phyloP scores from a whole-genome alignment of 305 asterid species.

The Fraxinus angustifolia region DNA sequence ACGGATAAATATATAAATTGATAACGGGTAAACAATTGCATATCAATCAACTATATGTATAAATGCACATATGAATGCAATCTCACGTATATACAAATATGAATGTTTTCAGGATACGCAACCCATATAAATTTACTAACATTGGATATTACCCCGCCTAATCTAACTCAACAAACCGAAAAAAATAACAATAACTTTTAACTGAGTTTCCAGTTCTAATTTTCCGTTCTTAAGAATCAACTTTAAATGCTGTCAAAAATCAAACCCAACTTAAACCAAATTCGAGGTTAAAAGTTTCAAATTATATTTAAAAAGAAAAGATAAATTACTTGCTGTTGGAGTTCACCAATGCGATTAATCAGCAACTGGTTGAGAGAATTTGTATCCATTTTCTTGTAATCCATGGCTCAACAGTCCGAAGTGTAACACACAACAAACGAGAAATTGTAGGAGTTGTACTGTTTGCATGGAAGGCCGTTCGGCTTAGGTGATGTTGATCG shows the following conservation, averaged over 20 bases:
- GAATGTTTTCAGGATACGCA: not conserved
- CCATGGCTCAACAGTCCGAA: slow-evolving; percentile 20
- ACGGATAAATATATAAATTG: not conserved
- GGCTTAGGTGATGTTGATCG: not conserved
- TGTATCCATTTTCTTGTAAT: slow-evolving; percentile 22
- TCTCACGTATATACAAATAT: not conserved
- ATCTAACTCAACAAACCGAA: slow-evolving; percentile 1
- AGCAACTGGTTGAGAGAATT: slow-evolving; percentile 25
- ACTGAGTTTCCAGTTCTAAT: not conserved
- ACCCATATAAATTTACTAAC: not conserved
- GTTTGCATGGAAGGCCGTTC: not conserved
- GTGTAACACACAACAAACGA: slow-evolving; percentile 9
- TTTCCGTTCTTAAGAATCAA: not conserved
- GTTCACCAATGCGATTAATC: slow-evolving; percentile 28
- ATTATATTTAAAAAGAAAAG: not conserved
- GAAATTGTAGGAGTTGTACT: not conserved
- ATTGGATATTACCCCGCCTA: not conserved
- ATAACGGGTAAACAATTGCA: not conserved
- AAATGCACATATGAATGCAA: not conserved
- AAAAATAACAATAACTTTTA: not conserved
- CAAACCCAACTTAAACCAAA: not conserved
- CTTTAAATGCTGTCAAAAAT: not conserved
- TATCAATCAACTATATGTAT: not conserved
- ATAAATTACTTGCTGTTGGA: slow-evolving; percentile 31
- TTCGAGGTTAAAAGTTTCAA: not conserved